Percentiles rank a stretch among this genome's conserved stretches.
Evolutionary conservation across 305 asterid genomes (phyloP).

Genomic region (Caryopteris hybrid): DNA sequence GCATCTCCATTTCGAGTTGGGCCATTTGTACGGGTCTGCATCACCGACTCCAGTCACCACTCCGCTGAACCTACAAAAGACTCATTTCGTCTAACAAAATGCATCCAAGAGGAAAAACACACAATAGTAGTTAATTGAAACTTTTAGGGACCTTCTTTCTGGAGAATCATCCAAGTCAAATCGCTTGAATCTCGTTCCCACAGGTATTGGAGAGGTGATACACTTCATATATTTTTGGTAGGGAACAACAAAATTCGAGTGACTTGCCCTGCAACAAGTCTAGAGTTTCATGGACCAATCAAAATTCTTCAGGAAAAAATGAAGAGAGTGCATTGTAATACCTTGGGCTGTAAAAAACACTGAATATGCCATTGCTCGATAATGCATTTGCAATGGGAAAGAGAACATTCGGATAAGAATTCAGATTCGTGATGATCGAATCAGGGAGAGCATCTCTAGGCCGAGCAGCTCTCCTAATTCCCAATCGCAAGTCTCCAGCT

Average conservation of each 20-base stretch:
- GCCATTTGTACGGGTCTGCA: constrained; percentile 76
- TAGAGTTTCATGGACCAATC: not conserved
- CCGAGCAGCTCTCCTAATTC: constrained; percentile 91
- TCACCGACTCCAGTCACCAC: constrained; percentile 81
- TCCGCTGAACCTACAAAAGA: constrained; percentile 69
- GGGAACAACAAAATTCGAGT: constrained; percentile 69
- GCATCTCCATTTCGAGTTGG: constrained; percentile 91
- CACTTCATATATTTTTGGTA: constrained; percentile 59
- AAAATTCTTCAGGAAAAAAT: not conserved
- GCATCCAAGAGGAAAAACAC: constrained; percentile 3
- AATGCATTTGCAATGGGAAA: constrained; percentile 70
- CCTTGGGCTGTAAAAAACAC: constrained; percentile 87
- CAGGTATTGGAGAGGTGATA: constrained; percentile 41
- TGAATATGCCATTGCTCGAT: constrained; percentile 48
- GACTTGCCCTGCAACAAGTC: constrained; percentile 51
- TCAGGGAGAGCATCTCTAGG: constrained; percentile 87
- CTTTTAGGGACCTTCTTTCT: constrained; percentile 63
- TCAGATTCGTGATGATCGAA: constrained; percentile 63
- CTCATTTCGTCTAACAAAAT: not conserved
- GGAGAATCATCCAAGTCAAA: constrained; percentile 80
- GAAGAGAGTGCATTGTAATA: constrained; percentile 19
- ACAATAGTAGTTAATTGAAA: not conserved
- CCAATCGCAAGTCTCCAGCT: constrained; percentile 77
- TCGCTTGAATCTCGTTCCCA: constrained; percentile 74
- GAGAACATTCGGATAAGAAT: constrained; percentile 62